These are phyloP conservation scores for Neurospora sp. DNA, from an alignment of 495 filamentous ascomycete species.

Conservation along the genomic window DNA sequence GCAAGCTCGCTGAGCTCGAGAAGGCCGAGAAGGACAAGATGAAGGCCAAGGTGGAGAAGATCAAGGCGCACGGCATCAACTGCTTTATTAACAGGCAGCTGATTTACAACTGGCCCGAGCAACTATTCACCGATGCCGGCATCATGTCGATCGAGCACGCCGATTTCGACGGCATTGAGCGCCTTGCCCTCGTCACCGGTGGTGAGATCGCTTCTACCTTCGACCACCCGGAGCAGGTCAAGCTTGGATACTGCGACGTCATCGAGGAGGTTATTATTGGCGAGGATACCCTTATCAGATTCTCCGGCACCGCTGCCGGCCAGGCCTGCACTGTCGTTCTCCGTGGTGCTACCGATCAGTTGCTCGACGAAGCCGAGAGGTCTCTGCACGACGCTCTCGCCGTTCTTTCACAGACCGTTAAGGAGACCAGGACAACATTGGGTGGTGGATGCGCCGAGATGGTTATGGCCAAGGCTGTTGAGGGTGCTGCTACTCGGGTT, in stretches of 20 bases:
- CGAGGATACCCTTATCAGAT: conserved; percentile 93
- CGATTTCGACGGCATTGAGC: conserved; percentile 96
- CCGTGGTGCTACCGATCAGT: conserved; percentile 89
- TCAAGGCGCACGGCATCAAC: conserved; percentile 98
- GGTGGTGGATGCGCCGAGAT: conserved; percentile 97
- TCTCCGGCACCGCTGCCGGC: conserved; percentile 90
- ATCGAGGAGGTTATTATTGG: conserved; percentile 98
- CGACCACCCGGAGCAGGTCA: conserved; percentile 93
- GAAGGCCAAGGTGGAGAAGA: conserved; percentile 96
- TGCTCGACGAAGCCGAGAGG: conserved; percentile 93
- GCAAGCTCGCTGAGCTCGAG: conserved; percentile 92
- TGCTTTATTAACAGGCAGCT: conserved; percentile 99
- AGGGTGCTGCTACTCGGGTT: conserved; percentile 85
- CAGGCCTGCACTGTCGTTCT: conserved; percentile 95
- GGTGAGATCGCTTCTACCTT: conserved; percentile 97
- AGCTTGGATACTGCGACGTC: conserved; percentile 87
- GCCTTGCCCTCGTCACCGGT: conserved; percentile 87
- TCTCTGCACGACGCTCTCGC: conserved; percentile 94
- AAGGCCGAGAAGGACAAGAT: conserved; percentile 98
- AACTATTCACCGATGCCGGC: conserved; percentile 93
- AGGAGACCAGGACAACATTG: conserved; percentile 86
- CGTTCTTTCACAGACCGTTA: conserved; percentile 93
- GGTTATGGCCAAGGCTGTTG: conserved; percentile 97
- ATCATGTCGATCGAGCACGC: conserved; percentile 98
- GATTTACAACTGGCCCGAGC: conserved; percentile 99